A percentile compares a stretch with the other conserved stretches of the same genome.
Conservation (phyloP, 2,329 filamentous ascomycete genomes). For the Colletotrichum cuscutae region DNA sequence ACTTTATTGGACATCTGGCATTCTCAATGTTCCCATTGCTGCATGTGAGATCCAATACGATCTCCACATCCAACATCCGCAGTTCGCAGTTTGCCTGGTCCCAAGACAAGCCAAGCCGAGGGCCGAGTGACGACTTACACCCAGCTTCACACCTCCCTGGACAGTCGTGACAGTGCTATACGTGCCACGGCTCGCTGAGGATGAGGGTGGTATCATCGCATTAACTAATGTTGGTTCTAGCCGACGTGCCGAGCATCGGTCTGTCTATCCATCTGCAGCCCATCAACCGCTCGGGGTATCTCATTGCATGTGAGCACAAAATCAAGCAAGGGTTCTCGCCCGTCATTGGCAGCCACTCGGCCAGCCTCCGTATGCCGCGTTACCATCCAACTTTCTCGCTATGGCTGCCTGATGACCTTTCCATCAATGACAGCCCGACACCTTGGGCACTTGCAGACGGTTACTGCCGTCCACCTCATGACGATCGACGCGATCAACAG, state of each 20-base stretch:
- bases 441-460: constrained; percentile 17
- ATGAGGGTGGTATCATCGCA: constrained; percentile 6
- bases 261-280: constrained; percentile 14
- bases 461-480: constrained; percentile 19
- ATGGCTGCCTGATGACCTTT: constrained; percentile 9
- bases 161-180: not conserved
- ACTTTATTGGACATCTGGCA: constrained; percentile 27
- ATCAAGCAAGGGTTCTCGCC: constrained; percentile 5
- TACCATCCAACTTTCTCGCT: not conserved
- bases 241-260: constrained; percentile 18
- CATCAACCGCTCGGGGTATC: constrained; percentile 28
- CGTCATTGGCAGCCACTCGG: constrained; percentile 21
- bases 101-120: constrained; percentile 4
- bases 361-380: constrained; percentile 9
- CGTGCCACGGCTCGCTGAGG: not conserved
- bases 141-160: not conserved
- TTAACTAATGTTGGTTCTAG: constrained; percentile 24
- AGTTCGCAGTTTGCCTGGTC: not conserved
- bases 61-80: constrained; percentile 1
- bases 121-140: not conserved
- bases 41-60: constrained; percentile 34
- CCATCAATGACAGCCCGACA: constrained; percentile 7
- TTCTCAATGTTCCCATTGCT: constrained; percentile 1
- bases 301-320: constrained; percentile 31
- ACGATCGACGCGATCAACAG: constrained; percentile 31